Percentiles rank a stretch among this genome's conserved stretches.
Evolutionary conservation across 805 yeast genomes (phyloP).

Genomic region (Teunomyces barrocoloradensis): DNA sequence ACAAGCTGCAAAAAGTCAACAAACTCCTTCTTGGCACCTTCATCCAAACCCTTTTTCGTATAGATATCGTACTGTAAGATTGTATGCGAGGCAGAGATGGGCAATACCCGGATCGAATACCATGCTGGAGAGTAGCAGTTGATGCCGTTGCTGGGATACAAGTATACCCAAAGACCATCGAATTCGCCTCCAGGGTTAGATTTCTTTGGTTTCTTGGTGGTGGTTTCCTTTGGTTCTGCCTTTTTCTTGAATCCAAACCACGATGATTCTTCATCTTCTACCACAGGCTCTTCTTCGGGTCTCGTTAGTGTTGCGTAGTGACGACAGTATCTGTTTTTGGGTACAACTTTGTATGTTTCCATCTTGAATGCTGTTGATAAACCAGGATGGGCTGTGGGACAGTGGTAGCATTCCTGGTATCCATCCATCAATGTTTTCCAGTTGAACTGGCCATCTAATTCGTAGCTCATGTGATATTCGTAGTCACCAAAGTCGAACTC

Average conservation of each 20-base stretch:
- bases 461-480: slow-evolving; percentile 64
- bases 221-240: slow-evolving; percentile 9
- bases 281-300: slow-evolving; percentile 26
- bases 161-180: slow-evolving; percentile 62
- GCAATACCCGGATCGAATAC: slow-evolving; percentile 61
- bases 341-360: slow-evolving; percentile 65
- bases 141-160: slow-evolving; percentile 59
- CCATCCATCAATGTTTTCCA: slow-evolving; percentile 71
- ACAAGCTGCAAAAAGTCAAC: slow-evolving; percentile 62
- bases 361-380: slow-evolving; percentile 54
- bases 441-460: slow-evolving; percentile 60
- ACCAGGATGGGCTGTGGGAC: slow-evolving; percentile 69
- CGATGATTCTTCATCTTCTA: slow-evolving; percentile 28
- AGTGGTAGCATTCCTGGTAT: slow-evolving; percentile 65
- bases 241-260: slow-evolving; percentile 55
- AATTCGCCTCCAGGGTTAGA: slow-evolving; percentile 60
- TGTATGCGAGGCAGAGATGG: slow-evolving; percentile 52
- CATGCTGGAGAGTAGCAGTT: slow-evolving; percentile 68
- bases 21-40: slow-evolving; percentile 55
- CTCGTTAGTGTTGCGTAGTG: slow-evolving; percentile 56
- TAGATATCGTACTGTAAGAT: slow-evolving; percentile 59
- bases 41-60: slow-evolving; percentile 56
- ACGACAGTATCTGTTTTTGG: slow-evolving; percentile 57
- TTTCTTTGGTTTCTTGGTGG: slow-evolving; percentile 14
- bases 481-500: slow-evolving; percentile 61